Percentiles rank a stretch among this genome's conserved stretches.
These are phyloP conservation scores for Echinochloa phyllopogon DNA, from an alignment of 176 grass and related monocot genomes.

Conservation along the genomic window DNA sequence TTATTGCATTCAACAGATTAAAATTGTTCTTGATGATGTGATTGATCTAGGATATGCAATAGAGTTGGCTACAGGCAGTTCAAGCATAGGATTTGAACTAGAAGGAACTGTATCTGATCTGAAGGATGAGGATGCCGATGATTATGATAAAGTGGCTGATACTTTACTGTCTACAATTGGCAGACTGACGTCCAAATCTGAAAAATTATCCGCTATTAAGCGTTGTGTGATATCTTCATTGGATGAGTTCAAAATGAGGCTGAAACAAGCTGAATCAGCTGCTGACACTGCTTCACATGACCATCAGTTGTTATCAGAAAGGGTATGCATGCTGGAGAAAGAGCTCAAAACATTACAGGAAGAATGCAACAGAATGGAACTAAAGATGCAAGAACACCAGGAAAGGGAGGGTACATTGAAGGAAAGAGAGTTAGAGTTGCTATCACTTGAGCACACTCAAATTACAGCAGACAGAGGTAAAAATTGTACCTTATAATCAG, in stretches of 20 bases:
- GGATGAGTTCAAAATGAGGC: slow-evolving; percentile 58
- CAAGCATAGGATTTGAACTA: slow-evolving; percentile 43
- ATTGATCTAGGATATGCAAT: slow-evolving; percentile 47
- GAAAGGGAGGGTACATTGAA: slow-evolving; percentile 56
- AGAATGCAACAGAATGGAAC: slow-evolving; percentile 68
- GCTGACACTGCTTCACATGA: slow-evolving; percentile 69
- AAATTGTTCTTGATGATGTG: slow-evolving; percentile 48
- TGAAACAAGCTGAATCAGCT: slow-evolving; percentile 69
- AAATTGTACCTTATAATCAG: background rate
- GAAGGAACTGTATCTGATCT: slow-evolving; percentile 42
- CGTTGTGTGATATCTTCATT: slow-evolving; percentile 42
- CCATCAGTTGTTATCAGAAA: slow-evolving; percentile 58
- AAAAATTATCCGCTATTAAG: slow-evolving; percentile 49
- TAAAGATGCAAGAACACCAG: slow-evolving; percentile 60
- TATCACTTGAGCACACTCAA: slow-evolving; percentile 51
- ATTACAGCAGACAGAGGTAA: slow-evolving; percentile 64
- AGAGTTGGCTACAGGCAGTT: slow-evolving; percentile 46
- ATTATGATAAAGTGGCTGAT: slow-evolving; percentile 53
- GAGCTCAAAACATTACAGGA: slow-evolving; percentile 65
- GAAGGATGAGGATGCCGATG: slow-evolving; percentile 46
- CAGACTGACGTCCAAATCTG: slow-evolving; percentile 48
- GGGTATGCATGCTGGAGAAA: slow-evolving; percentile 65
- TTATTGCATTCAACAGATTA: slow-evolving; percentile 59
- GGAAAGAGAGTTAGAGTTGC: slow-evolving; percentile 70
- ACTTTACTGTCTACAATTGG: slow-evolving; percentile 52